Conservation (phyloP, 768 basidiomycete species). For the Collybia nuda region DNA sequence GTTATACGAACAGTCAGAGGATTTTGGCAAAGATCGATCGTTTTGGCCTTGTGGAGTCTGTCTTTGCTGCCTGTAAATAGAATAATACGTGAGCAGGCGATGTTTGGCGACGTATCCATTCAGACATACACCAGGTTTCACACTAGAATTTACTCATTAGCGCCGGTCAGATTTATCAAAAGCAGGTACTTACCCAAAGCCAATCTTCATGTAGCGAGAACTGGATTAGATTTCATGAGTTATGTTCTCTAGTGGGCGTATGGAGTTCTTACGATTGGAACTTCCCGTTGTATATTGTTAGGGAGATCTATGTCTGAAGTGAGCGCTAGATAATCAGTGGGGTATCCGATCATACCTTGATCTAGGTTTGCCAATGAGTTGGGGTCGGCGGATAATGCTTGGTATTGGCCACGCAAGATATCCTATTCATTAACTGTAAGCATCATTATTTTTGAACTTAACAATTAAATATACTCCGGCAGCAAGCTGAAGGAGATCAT, state of each 20-base stretch:
- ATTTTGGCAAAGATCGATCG: constrained; percentile 96
- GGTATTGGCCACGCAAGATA: constrained; percentile 88
- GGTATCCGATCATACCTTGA: constrained; percentile 58
- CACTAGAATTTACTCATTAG: constrained; percentile 51
- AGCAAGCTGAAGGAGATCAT: constrained; percentile 34
- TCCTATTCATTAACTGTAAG: constrained; percentile 46
- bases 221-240: constrained; percentile 33
- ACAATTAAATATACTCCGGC: constrained; percentile 39
- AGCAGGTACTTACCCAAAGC: constrained; percentile 73
- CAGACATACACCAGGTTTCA: constrained; percentile 92
- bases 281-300: constrained; percentile 88
- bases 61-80: constrained; percentile 70
- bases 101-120: background rate
- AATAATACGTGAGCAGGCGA: background rate
- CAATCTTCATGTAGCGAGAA: constrained; percentile 90
- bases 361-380: constrained; percentile 93
- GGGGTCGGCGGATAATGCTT: constrained; percentile 91
- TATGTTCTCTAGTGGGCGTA: background rate
- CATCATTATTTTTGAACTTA: background rate
- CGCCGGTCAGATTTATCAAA: background rate
- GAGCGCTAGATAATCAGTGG: background rate
- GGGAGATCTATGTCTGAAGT: constrained; percentile 70
- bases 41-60: constrained; percentile 76
- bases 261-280: constrained; percentile 78
- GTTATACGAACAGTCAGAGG: constrained; percentile 74